Evolutionary conservation across 495 filamentous ascomycete species (phyloP).

Genomic region (Amniculicola lignicola): DNA sequence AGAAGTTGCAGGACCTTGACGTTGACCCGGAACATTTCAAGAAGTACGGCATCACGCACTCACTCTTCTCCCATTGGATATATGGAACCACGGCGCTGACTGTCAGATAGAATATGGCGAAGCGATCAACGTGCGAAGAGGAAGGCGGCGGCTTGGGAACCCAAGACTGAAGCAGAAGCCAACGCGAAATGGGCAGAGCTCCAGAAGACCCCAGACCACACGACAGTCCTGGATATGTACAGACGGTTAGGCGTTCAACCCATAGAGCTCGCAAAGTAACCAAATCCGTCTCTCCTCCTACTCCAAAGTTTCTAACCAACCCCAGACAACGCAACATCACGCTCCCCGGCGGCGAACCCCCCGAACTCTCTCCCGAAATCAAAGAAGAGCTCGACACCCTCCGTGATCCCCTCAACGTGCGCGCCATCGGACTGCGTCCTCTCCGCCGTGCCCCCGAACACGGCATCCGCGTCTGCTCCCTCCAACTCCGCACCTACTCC

Average conservation of each 20-base stretch:
- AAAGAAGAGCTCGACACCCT: slow-evolving; percentile 39
- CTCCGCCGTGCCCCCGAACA: slow-evolving; percentile 69
- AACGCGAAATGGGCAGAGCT: slow-evolving; percentile 15
- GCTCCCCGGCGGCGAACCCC: slow-evolving; percentile 14
- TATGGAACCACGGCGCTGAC: too few relatives aligned
- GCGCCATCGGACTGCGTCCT: slow-evolving; percentile 81
- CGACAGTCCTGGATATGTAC: slow-evolving; percentile 27
- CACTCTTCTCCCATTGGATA: background rate
- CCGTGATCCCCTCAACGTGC: slow-evolving; percentile 69
- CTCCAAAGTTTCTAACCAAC: background rate
- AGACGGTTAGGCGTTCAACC: slow-evolving; percentile 28
- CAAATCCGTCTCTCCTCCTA: background rate
- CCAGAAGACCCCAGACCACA: slow-evolving; percentile 23
- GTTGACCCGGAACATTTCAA: slow-evolving; percentile 9
- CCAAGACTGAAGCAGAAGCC: slow-evolving; percentile 13
- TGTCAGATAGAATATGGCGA: slow-evolving; percentile 9
- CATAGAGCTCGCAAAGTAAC: slow-evolving; percentile 30
- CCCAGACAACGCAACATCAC: slow-evolving; percentile 24
- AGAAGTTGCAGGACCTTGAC: slow-evolving; percentile 19
- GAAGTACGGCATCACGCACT: slow-evolving; percentile 1
- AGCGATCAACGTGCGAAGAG: slow-evolving; percentile 8
- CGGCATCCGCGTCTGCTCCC: slow-evolving; percentile 79
- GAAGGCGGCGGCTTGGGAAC: slow-evolving; percentile 4
- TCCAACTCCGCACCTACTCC: slow-evolving; percentile 89
- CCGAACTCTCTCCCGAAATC: slow-evolving; percentile 8